These are phyloP conservation scores for Corymbia maculata DNA, from an alignment of 345 rosid species.

Conservation along the genomic window DNA sequence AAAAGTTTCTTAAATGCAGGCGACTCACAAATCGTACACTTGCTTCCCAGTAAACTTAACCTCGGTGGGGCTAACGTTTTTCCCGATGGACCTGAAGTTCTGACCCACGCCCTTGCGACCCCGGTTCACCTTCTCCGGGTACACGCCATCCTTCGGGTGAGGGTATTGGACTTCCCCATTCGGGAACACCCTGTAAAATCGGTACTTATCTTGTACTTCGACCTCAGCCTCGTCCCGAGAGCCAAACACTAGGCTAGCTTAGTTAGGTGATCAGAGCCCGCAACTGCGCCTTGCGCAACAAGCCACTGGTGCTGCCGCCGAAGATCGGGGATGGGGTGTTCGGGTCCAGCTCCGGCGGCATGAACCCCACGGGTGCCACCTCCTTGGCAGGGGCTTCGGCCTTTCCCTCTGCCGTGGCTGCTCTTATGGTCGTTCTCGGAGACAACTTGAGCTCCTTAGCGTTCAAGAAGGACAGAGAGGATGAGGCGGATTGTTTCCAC, in stretches of 20 bases:
- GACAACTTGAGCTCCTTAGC: constrained; percentile 27
- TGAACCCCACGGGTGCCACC: constrained; percentile 79
- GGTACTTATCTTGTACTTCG: constrained; percentile 90
- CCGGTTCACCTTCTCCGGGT: constrained; percentile 77
- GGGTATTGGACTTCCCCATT: constrained; percentile 73
- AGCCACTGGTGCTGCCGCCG: constrained; percentile 82
- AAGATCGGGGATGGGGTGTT: constrained; percentile 92
- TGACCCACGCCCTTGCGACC: constrained; percentile 74
- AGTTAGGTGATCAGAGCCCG: not conserved
- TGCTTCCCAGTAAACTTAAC: constrained; percentile 97
- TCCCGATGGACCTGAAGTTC: constrained; percentile 77
- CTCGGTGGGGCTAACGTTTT: constrained; percentile 72
- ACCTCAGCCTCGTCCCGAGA: constrained; percentile 70
- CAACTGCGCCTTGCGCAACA: constrained; percentile 72
- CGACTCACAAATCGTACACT: constrained; percentile 46
- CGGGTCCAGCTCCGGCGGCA: constrained; percentile 73
- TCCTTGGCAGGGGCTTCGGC: constrained; percentile 30
- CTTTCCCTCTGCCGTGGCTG: constrained; percentile 19
- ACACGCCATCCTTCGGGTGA: constrained; percentile 86
- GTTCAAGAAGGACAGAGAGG: constrained; percentile 9
- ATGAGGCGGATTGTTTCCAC: constrained; percentile 27
- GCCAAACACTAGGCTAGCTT: constrained; percentile 10
- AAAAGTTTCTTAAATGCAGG: not conserved
- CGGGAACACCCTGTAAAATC: constrained; percentile 82
- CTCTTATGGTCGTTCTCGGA: constrained; percentile 24